Evolutionary conservation across 2,329 filamentous ascomycete genomes (phyloP).

Genomic region (Cladophialophora yegresii): DNA sequence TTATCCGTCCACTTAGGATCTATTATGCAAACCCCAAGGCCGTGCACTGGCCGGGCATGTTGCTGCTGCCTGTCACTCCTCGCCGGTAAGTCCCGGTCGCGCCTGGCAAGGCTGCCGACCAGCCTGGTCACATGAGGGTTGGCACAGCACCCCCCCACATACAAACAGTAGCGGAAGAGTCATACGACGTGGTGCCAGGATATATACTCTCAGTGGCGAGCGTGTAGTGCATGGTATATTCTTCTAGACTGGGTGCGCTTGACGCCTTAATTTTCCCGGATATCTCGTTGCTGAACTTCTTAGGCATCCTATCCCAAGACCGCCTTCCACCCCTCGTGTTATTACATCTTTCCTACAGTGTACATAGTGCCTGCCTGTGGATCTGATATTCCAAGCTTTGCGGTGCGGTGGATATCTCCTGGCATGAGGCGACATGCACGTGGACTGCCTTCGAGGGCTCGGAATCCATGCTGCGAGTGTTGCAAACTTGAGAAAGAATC

Average conservation of each 20-base stretch:
- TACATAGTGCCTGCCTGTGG: neutral
- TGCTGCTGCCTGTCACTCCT: neutral
- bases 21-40: neutral
- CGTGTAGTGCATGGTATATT: neutral
- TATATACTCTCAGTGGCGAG: too few species aligned
- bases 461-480: neutral
- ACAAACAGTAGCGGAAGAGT: neutral
- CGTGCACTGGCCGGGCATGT: too few species aligned
- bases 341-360: neutral
- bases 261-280: too few species aligned
- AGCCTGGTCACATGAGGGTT: neutral
- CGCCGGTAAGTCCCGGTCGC: neutral
- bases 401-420: neutral
- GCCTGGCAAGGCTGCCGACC: conserved; percentile 3
- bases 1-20: too few species aligned
- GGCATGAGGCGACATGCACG: neutral
- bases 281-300: too few species aligned
- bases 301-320: too few species aligned
- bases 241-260: neutral
- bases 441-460: neutral
- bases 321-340: neutral
- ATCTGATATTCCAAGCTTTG: neutral
- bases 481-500: neutral
- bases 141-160: too few species aligned
- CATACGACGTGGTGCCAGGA: neutral